These are phyloP conservation scores for Kwoniella newhampshirensis DNA, from an alignment of 768 basidiomycete species.

Conservation along the genomic window DNA sequence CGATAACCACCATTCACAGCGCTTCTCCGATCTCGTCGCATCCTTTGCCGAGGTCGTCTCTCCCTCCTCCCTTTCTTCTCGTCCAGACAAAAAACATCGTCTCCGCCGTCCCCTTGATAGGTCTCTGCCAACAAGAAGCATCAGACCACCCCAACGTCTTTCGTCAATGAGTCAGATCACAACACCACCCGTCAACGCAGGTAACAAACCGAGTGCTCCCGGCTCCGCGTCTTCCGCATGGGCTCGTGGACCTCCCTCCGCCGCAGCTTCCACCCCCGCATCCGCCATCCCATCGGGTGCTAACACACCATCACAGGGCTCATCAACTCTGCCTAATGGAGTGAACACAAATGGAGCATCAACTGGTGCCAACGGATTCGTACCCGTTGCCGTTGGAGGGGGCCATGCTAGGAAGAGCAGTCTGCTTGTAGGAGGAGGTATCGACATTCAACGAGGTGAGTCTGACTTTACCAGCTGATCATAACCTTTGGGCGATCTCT, in stretches of 20 bases:
- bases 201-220: slow-evolving; percentile 58
- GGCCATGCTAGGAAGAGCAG: slow-evolving; percentile 75
- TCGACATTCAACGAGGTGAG: slow-evolving; percentile 67
- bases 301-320: slow-evolving; percentile 10
- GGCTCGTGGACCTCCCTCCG: slow-evolving; percentile 78
- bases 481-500: no score
- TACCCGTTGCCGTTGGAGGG: slow-evolving; percentile 20
- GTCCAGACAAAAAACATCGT: neutral
- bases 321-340: slow-evolving; percentile 19
- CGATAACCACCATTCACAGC: neutral
- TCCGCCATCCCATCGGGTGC: slow-evolving; percentile 18
- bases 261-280: slow-evolving; percentile 59
- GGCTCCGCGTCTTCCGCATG: slow-evolving; percentile 65
- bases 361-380: slow-evolving; percentile 15
- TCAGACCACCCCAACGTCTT: neutral
- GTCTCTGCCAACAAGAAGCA: no score
- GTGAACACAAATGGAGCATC: slow-evolving; percentile 18
- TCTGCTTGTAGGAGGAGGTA: slow-evolving; percentile 66
- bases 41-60: neutral
- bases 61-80: neutral
- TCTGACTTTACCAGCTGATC: no score
- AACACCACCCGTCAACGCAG: slow-evolving; percentile 65
- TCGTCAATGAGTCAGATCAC: slow-evolving; percentile 85
- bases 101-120: neutral
- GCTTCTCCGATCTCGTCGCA: neutral